A percentile compares a stretch with the other conserved stretches of the same genome.
Conservation (phyloP, 257 asterid genomes). For the Rhazya stricta region DNA sequence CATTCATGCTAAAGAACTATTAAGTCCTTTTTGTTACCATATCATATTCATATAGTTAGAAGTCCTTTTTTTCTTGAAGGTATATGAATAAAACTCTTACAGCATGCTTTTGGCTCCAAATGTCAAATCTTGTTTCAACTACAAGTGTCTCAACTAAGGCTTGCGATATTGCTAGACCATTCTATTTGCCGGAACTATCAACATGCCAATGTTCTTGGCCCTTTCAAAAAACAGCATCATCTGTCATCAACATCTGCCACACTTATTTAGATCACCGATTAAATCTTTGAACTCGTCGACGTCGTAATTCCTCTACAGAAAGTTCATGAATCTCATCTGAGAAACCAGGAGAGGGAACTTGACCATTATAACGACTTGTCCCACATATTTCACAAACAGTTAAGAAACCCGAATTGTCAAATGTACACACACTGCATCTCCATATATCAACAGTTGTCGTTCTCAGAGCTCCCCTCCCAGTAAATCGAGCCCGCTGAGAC, state of each 20-base stretch:
- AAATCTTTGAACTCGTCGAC: conserved; percentile 59
- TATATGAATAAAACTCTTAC: too few species aligned
- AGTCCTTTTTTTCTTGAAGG: too few species aligned
- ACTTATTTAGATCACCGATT: conserved; percentile 28
- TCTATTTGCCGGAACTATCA: too few species aligned
- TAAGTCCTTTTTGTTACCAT: too few species aligned
- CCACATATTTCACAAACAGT: conserved; percentile 73
- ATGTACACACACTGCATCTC: conserved; percentile 81
- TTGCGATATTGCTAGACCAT: too few species aligned
- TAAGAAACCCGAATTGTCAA: conserved; percentile 44
- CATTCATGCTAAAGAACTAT: too few species aligned
- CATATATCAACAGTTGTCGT: conserved; percentile 33
- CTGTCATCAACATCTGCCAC: not conserved
- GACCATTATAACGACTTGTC: conserved; percentile 29
- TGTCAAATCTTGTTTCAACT: too few species aligned
- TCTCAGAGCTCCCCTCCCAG: conserved; percentile 50
- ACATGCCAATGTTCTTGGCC: not conserved
- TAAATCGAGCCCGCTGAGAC: conserved; percentile 25
- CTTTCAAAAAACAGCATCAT: not conserved
- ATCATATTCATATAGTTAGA: too few species aligned
- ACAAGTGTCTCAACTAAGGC: too few species aligned
- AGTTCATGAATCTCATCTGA: conserved; percentile 24
- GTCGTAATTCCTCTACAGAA: conserved; percentile 58
- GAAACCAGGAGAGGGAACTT: conserved; percentile 10
- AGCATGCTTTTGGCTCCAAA: too few species aligned